These are phyloP conservation scores for Wilcoxina mikolae DNA, from an alignment of 495 filamentous ascomycete genomes.

Conservation along the genomic window DNA sequence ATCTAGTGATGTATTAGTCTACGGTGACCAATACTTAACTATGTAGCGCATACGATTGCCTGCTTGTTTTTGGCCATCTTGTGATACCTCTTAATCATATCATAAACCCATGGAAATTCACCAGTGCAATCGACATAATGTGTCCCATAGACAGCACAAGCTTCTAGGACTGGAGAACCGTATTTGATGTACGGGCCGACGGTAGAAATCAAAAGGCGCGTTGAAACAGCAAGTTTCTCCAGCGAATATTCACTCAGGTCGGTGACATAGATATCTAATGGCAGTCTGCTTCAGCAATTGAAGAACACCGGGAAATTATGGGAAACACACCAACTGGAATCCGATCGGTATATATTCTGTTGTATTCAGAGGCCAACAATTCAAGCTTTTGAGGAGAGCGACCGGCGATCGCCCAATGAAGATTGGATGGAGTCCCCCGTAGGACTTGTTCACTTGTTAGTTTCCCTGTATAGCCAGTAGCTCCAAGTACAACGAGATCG, in stretches of 20 bases:
- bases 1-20: conserved; percentile 39
- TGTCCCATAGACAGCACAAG: conserved; percentile 76
- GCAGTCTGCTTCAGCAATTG: not conserved
- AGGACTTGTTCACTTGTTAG: conserved; percentile 64
- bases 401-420: conserved; percentile 85
- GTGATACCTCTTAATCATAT: conserved; percentile 71
- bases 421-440: conserved; percentile 53
- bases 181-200: conserved; percentile 72
- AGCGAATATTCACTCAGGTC: conserved; percentile 51
- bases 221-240: conserved; percentile 53
- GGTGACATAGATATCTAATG: conserved; percentile 46
- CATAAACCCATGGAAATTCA: conserved; percentile 64
- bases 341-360: conserved; percentile 53
- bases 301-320: not conserved
- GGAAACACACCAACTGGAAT: conserved; percentile 44
- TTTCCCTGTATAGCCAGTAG: conserved; percentile 76
- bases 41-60: conserved; percentile 45
- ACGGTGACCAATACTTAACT: no score
- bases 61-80: conserved; percentile 55
- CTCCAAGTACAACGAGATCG: conserved; percentile 71
- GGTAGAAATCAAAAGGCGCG: conserved; percentile 63
- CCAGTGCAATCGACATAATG: conserved; percentile 88
- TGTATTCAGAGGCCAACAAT: conserved; percentile 48
- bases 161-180: conserved; percentile 66
- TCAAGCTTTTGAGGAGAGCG: conserved; percentile 62